Base-by-base conservation (phyloP, 2,329 filamentous ascomycete genomes). In the Aspergillus felis region DNA sequence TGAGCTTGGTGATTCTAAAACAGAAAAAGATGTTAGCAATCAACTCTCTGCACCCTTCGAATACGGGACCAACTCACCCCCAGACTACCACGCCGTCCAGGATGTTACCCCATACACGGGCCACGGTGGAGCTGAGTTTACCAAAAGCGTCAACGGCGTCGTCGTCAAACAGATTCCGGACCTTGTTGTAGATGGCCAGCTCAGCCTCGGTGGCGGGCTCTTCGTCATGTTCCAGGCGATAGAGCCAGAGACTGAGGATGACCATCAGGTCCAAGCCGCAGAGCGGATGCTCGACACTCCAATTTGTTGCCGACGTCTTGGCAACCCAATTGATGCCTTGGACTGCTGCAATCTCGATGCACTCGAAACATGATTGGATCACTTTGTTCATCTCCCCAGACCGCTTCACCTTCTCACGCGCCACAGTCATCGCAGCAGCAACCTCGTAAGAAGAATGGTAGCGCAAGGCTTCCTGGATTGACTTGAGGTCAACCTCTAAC, bases 371-470 rank as follows among this genome's bases (percentile, higher is more conserved):
- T 76, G 95, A 91, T 71, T 97, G 89, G 61, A 99, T 96, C 68
- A 97, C 92, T 78, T 96, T 96, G 81, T 97, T 90, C 93, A 97
- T 97, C 76, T 97, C 93, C 69, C 89, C 87, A 22, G 92, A 96
- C 64, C 94, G 89, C 84, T 94, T 94, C 64, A 99, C 92, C 74
- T 90, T 91, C 75, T 96, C 91, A 62, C 93, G 88, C 51, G 93
- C 92, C 64, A 91, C 88, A 7, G 92, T 95, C 94, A 99, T 99
- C 61, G 92, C 92, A 50, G 91, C 92, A 22, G 92, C 94, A 58
- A 99, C 93, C 75, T 99, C 94, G 71, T 96, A 97, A 1, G 92
- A 91, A 66, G 97, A 93, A 74, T 99, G 94, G 74, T 97, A 97
- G 56, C 94, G 90, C 57, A 99, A 84, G 25, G 93, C 94, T 79